Base-by-base conservation (phyloP, 1,139 yeast species). In the Pneumocystis canis region DNA sequence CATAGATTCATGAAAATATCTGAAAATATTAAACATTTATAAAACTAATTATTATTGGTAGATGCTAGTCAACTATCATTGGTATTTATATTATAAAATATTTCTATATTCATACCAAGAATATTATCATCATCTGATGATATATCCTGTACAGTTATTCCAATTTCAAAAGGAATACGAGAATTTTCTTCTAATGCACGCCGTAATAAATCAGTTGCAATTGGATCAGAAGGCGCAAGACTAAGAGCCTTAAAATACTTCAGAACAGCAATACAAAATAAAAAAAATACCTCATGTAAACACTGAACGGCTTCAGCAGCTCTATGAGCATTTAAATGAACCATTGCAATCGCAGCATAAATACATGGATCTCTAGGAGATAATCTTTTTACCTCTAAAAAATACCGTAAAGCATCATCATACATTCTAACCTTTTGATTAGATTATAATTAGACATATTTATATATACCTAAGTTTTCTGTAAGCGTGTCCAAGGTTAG, bases 401-500 rank as follows among this genome's bases (percentile, higher is more conserved):
- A 89, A 70, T 87, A 86, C 56, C 79, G 80, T 58, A 89, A 77
- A 0, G 97, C 87, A 69, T 83, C 82, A 61, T 82, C 82, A 64
- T 78, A 82, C 63, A 81, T 79, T 62, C 82, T 67, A 59, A 5
- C 4, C n/a, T 41, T 41, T 47, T 39, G 37, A n/a, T 67, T 16
- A 39, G 25, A 57, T 59, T 18, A 33, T 39, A 32, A 32, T n/a
- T 47, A 33, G 5, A 35, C 3, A 56, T 16, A 7, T 30, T 25
- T 14, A 31, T 28, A 18, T 61, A 18, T 41, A 67, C 69, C 64
- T 84, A 63, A 83, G 74, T 63, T 89, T 79, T 64, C 97, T 78
- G 72, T 85, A 88, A 2, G 92, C 95, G 73, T 90, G 97, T 0
- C 96, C 98, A 65, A 92, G 77, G 72, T 94, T 94, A 25, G 54